Evolutionary conservation across 148 eudicot genomes (phyloP), one percentile per base, ranked within the genome.

Genomic region (Heliosperma pusillum): DNA sequence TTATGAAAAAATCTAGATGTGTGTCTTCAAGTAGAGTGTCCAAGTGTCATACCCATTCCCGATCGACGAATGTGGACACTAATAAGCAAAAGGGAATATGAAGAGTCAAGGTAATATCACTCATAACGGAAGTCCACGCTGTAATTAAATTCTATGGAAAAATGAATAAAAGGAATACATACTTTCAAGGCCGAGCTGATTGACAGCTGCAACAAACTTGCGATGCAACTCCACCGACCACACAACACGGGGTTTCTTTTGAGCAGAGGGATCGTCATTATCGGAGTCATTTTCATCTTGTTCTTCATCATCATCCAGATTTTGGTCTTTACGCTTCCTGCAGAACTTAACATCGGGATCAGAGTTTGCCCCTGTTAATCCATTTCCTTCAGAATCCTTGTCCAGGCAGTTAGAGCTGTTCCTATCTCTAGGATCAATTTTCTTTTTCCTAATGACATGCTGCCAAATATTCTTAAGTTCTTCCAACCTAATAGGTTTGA

Each of bases 201-300:
- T 82, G 62, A 89, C 93, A 78, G 91, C 93, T 58, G 88, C 89
- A 80, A 87, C 91, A 82, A 89, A 89, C 78, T 89, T 89, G 77
- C 88, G 90, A 65, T 87, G 93, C 84, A 89, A 78, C 52, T 89
- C 93, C 63, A 79, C 85, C 6, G 88, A 84, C 93, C 93, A 89
- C 66, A 89, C 89, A 74, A 89, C 89, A 77, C 93, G 85, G 75
- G 91, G 87, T 78, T 83, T 87, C 89, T 89, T 89, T 59, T 84
- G 88, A 65, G 83, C 33, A 70, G 87, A 76, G 11, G 87, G 70
- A 71, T 89, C 93, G 5, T 87, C 90, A 77, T 85, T 82, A 52
- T 79, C 82, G 8, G 78, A 55, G 17, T 79, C 88, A 81, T 79
- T 75, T 61, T 89, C 90, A 50, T 80, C 86, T 62, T 68, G 73